Percentiles rank a stretch among this genome's conserved stretches.
Evolutionary conservation across 805 yeast genomes (phyloP).

Genomic region (Wickerhamiella bombiphila): DNA sequence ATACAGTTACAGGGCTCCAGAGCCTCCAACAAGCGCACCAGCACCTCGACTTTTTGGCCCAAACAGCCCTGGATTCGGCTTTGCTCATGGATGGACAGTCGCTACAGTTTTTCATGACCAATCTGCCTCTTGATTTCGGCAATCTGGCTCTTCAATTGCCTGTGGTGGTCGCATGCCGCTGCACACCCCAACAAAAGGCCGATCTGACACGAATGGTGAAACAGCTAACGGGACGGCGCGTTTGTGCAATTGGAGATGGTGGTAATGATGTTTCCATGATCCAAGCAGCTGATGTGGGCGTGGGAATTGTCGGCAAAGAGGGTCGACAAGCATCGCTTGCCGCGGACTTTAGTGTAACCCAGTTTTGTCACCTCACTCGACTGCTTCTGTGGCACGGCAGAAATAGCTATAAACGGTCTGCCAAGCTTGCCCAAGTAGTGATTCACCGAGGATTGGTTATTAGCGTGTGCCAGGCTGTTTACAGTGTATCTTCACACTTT

Average conservation of each 20-base stretch:
- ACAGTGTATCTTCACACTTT: slow-evolving; percentile 67
- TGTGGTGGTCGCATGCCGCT: slow-evolving; percentile 94
- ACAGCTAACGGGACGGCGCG: slow-evolving; percentile 68
- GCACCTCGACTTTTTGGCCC: slow-evolving; percentile 52
- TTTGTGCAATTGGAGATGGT: slow-evolving; percentile 98
- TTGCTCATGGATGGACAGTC: slow-evolving; percentile 91
- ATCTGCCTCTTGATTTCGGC: slow-evolving; percentile 48
- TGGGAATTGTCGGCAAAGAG: slow-evolving; percentile 97
- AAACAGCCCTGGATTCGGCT: slow-evolving; percentile 50
- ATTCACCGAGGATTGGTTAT: slow-evolving; percentile 92
- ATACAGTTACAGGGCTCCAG: slow-evolving; percentile 55
- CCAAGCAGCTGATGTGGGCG: slow-evolving; percentile 97
- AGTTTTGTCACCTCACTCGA: slow-evolving; percentile 77
- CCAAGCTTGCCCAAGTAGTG: slow-evolving; percentile 88
- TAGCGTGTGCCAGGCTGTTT: slow-evolving; percentile 89
- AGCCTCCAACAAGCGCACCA: slow-evolving; percentile 54
- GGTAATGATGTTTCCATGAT: slow-evolving; percentile 99
- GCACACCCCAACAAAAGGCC: slow-evolving; percentile 97
- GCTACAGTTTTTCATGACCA: slow-evolving; percentile 48
- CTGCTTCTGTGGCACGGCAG: slow-evolving; percentile 94
- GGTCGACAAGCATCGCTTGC: slow-evolving; percentile 96
- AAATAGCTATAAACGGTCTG: slow-evolving; percentile 89
- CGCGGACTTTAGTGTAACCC: slow-evolving; percentile 89
- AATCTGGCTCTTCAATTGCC: slow-evolving; percentile 65
- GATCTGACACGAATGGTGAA: slow-evolving; percentile 78